Base-by-base conservation (phyloP, 2,329 filamentous ascomycete genomes). In the Epichloe uncinata region DNA sequence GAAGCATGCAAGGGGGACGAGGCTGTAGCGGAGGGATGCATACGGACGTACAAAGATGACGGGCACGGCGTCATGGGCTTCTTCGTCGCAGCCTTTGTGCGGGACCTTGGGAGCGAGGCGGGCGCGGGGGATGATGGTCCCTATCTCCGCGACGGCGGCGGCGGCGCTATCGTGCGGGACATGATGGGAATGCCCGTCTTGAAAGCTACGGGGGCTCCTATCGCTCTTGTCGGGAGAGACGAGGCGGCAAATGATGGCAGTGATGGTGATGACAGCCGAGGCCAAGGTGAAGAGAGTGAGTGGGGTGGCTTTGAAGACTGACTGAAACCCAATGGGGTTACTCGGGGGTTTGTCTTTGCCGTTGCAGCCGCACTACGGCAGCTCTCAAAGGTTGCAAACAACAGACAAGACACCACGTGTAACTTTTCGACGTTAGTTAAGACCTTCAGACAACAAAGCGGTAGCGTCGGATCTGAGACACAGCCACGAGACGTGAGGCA, bases 11-110 rank as follows among this genome's bases (percentile, higher is more conserved):
- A 59, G 4, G 75, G 74, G 1, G 69, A 80, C 47, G 61, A 72
- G 40, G 66, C 72, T 3, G 63, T 87, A 1, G 78, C 82, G 5
- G 82, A 91, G 26, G 85, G 77, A 3, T 95, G 89, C 60, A 84
- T 96, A 50, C 74, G 91, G 52, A 87, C 87, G 34, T 83, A 85
- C 64, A 86, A 90, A 58, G 85, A 81, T 26, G 88, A 91, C 57
- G 82, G 82, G 9, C 79, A 85, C 54, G 88, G 89, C 0, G 86
- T 90, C 1, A 95, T 96, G 78, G 91, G 93, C 0, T 97, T 98
- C 67, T 98, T 98, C 59, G 86, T 96, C 18, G 88, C 81, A n/a
- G 87, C 77, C 0, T 95, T 98, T 66, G 76, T 87, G 3, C 62
- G 64, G 35, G 61, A 59, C 26, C 49, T 45, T 36, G 52, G 45